Evolutionary conservation across 345 rosid species (phyloP), one percentile per base, ranked within the genome.

Genomic region (Acer campestre): DNA sequence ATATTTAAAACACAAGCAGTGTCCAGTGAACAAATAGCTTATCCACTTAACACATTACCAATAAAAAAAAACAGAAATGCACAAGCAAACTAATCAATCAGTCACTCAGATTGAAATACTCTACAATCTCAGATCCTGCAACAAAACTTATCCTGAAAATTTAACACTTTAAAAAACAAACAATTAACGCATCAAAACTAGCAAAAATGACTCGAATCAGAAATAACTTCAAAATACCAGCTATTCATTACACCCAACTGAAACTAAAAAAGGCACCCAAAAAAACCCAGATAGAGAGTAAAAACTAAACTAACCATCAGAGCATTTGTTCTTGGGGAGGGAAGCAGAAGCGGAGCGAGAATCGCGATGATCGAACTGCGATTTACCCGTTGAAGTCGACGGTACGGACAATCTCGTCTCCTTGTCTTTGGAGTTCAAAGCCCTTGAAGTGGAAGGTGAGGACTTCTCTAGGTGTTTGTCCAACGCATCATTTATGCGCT

Each of bases 401-500:
- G 97, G 97, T 38, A 86, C 78, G n/a, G 94, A 83, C 75, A 85
- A 77, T 51, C 85, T 81, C 38, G 38, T 35, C 53, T 86, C 93
- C 73, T 86, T 88, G 61, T 91, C 98, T 82, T 88, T 91, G 72
- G 82, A 82, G 70, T 78, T 80, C 84, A 89, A 80, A 68, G 79
- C 87, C 79, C 94, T 87, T 40, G 98, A 92, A 75, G 98, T 90
- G 20, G 97, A 93, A 61, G 98, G 94, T 31, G 98, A 93, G 6
- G 95, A 86, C 89, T 93, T 95, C 89, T 90, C 94, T 1, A 95
- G 86, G 71, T 95, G 98, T 85, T 90, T 93, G 78, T 95, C 98
- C 76, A 95, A 88, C 67, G 93, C 97, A 80, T 93, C 96, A 59
- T 90, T 93, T 83, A 95, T 90, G 76, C 97, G 91, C 84, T 89